A percentile compares a stretch with the other conserved stretches of the same genome.
Evolutionary conservation across 768 basidiomycete species (phyloP).

Genomic region (Tephrocybe sp.): DNA sequence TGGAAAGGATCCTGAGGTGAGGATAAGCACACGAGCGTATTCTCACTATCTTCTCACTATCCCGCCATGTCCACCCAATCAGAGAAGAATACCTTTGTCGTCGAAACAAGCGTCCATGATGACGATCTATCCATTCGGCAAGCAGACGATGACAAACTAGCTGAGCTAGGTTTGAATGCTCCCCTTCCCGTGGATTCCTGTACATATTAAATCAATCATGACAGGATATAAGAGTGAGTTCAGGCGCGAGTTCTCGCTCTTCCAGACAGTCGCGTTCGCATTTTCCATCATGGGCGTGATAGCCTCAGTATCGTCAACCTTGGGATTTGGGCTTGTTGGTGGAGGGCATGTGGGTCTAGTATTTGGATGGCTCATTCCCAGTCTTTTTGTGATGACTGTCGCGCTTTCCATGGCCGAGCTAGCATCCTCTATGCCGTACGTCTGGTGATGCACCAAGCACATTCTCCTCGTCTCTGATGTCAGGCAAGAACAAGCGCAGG

Average conservation of each 20-base stretch:
- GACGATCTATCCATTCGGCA: conserved; percentile 10
- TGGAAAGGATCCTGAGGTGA: no score
- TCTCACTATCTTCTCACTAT: no score
- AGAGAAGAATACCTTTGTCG: no score
- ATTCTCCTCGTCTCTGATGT: background rate
- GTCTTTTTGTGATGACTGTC: conserved; percentile 62
- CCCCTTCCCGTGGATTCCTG: background rate
- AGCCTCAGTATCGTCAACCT: conserved; percentile 63
- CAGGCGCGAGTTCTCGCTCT: conserved; percentile 67
- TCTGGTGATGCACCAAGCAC: conserved; percentile 6
- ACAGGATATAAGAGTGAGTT: conserved; percentile 62
- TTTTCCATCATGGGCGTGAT: conserved; percentile 73
- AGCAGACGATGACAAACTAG: conserved; percentile 57
- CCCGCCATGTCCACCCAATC: no score
- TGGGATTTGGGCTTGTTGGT: conserved; percentile 59
- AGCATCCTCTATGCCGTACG: conserved; percentile 74
- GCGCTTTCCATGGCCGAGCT: conserved; percentile 74
- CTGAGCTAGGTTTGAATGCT: conserved; percentile 45
- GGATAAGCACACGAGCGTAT: no score
- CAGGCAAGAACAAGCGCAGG: conserved; percentile 67
- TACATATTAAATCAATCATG: background rate
- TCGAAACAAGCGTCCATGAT: no score
- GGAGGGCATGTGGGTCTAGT: conserved; percentile 79
- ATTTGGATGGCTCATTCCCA: conserved; percentile 75
- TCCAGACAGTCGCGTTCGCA: conserved; percentile 65